phyloP scores from a whole-genome alignment of 2,329 filamentous ascomycete genomes.

The Ophiostoma himal-ulmi region DNA sequence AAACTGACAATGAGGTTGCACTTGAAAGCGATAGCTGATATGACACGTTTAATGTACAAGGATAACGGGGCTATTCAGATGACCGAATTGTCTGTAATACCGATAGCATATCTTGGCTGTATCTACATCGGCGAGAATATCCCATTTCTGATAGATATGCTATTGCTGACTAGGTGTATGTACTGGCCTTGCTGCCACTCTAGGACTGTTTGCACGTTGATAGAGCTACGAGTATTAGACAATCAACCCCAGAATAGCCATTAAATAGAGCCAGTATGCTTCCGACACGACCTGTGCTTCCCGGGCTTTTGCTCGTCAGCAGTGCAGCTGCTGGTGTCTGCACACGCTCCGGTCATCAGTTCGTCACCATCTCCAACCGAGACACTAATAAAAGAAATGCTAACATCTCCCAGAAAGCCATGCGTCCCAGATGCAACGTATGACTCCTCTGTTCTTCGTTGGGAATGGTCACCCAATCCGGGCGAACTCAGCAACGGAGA shows the following conservation, averaged over 20 bases:
- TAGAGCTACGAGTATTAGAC: background rate
- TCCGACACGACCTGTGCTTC: background rate
- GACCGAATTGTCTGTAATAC: background rate
- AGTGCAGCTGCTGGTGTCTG: background rate
- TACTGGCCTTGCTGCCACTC: background rate
- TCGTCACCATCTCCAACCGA: background rate
- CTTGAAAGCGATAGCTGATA: background rate
- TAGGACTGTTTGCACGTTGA: too few species aligned
- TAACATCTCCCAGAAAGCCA: background rate
- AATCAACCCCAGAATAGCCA: background rate
- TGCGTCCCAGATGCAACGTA: conserved; percentile 2
- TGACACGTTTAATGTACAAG: background rate
- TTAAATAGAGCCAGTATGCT: background rate
- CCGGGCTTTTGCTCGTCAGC: background rate
- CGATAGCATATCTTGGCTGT: background rate
- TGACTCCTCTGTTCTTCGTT: conserved; percentile 11
- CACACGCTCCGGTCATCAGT: background rate
- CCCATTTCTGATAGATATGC: background rate
- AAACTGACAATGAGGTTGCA: background rate
- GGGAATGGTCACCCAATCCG: conserved; percentile 6
- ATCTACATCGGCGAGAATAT: background rate
- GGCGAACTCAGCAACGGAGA: conserved; percentile 4
- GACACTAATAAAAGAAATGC: background rate
- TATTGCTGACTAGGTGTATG: background rate
- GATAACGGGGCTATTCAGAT: background rate